Base-by-base conservation (phyloP, 257 asterid genomes). In the Fraxinus pennsylvanica region DNA sequence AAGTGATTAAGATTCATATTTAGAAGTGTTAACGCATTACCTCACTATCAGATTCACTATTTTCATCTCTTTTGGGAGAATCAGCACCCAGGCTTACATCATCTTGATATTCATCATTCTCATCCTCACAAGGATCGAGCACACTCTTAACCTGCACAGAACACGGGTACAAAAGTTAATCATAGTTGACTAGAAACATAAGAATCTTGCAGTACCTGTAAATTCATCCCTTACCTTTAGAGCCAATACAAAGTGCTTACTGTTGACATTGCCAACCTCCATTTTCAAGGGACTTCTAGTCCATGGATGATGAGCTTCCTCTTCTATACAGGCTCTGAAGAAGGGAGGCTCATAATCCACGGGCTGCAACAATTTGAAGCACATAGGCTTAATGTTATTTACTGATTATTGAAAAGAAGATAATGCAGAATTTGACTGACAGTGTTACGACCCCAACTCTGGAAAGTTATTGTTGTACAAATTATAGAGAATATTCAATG, bases 281-380 rank as follows among this genome's bases (percentile, higher is more conserved):
- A 91, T 91, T 79, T 87, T 95, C 85, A 93, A 86, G 61, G 97
- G 98, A 78, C 78, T 91, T 81, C 86, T 93, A 39, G 77, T 86
- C 99, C 99, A 95, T 33, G 96, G 86, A 87, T 93, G 89, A 74
- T 80, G 84, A 61, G 89, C 91, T 86, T 95, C 99, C 78, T 91
- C 96, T 76, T 90, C 91, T 14, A 92, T 84, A 92, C 97, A 91
- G 87, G 93, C 91, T 87, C 91, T 83, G 84, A 95, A 95, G 81
- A 95, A 95, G 14, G 97, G 99, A 74, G 99, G 98, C 86, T 95
- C 99, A 74, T 93, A 95, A 83, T 95, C 97, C 90, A 84, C 86
- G 25, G 98, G 99, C 99, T 95, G 93, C 88, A 91, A 83, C 38
- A 85, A 82, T 82, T 84, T 36, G 43, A 73, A 76, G 39, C 80